These are phyloP conservation scores for Crithidia brevicula DNA, from an alignment of 208 protist genomes.

Conservation along the genomic window DNA sequence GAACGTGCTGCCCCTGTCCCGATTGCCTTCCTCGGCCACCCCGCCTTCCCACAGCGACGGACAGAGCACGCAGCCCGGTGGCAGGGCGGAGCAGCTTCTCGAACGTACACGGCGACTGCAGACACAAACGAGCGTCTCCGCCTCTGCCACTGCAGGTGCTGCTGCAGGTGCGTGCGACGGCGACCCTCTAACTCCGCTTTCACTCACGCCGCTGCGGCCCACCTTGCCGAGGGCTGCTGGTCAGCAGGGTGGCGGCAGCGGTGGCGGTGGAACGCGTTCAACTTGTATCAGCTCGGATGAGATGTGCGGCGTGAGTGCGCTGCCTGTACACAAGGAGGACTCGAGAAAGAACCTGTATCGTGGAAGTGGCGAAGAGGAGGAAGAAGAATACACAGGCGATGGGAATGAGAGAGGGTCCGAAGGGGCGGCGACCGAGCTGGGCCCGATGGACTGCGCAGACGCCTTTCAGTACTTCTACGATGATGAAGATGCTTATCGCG, in stretches of 20 bases:
- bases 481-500: slow-evolving; percentile 15
- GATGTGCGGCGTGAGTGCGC: too few species aligned
- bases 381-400: too few species aligned
- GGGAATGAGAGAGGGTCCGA: too few species aligned
- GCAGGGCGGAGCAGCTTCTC: neutral
- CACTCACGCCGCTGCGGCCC: neutral
- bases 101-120: neutral
- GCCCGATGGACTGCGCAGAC: slow-evolving; percentile 61
- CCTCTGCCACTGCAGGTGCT: neutral
- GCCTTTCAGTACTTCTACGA: slow-evolving; percentile 50
- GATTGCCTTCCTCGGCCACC: neutral
- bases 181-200: neutral
- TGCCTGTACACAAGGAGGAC: too few species aligned
- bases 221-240: neutral
- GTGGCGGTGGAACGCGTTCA: neutral
- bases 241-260: too few species aligned
- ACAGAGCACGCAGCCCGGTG: slow-evolving; percentile 2
- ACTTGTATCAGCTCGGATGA: too few species aligned
- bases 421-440: slow-evolving; percentile 25
- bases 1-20: too few species aligned
- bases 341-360: too few species aligned
- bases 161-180: neutral
- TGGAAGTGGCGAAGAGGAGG: too few species aligned
- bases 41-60: neutral
- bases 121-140: neutral